Evolutionary conservation across 306 rosid genomes (phyloP).

Genomic region (Cucumis sativus): Cucumber_9930_V3 NC_026658.2:1617001-1617500

Average conservation of each 20-base stretch:
- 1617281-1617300: background rate
- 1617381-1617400: conserved; percentile 4
- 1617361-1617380: background rate
- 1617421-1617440: conserved; percentile 80
- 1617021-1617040: too few relatives aligned
- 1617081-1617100: background rate
- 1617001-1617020: too few relatives aligned
- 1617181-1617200: too few relatives aligned
- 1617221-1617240: background rate
- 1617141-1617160: background rate
- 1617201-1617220: background rate
- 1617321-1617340: background rate
- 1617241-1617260: background rate
- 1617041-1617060: too few relatives aligned
- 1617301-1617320: background rate
- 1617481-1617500: conserved; percentile 47
- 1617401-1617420: conserved; percentile 83
- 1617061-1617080: too few relatives aligned
- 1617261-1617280: background rate
- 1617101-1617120: background rate
- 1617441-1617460: conserved; percentile 76
- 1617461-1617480: conserved; percentile 85
- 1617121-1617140: background rate
- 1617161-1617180: background rate
- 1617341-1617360: background rate